A percentile compares a stretch with the other conserved stretches of the same genome.
These are phyloP conservation scores for Geotrichum citri-aurantii DNA, from an alignment of 1,139 yeast genomes.

Conservation along the genomic window DNA sequence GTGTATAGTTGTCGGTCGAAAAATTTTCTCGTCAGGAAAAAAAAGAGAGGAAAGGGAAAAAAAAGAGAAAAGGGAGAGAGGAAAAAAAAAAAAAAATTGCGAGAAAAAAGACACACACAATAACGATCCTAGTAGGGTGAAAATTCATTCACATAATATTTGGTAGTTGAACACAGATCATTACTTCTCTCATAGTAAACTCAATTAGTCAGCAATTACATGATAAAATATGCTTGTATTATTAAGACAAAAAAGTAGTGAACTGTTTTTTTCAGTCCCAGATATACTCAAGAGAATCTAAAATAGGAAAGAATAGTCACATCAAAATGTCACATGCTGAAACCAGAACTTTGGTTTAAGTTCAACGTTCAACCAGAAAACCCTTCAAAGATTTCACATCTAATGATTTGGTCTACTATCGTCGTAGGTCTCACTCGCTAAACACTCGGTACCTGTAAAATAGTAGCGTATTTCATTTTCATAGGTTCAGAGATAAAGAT, in stretches of 20 bases:
- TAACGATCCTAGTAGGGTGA: neutral
- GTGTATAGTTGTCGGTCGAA: conserved; percentile 10
- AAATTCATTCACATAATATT: neutral
- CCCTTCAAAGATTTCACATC: no score
- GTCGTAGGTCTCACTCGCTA: no score
- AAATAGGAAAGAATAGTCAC: conserved; percentile 7
- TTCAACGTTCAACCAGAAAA: neutral
- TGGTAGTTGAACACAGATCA: neutral
- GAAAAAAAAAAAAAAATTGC: conserved; percentile 6
- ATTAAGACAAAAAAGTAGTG: neutral
- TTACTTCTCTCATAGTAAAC: neutral
- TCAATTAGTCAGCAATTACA: neutral
- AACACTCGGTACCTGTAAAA: no score
- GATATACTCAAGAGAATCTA: neutral
- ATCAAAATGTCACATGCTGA: neutral
- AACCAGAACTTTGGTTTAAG: neutral
- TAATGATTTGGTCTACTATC: no score
- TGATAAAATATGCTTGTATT: neutral
- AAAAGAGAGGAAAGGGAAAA: conserved; percentile 6
- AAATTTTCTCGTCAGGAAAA: conserved; percentile 14
- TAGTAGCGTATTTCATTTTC: no score
- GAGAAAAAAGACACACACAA: neutral
- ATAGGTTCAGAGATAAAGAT: no score
- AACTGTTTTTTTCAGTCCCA: neutral
- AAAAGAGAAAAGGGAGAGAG: neutral